Base-by-base conservation (phyloP, 345 rosid species). In the Laguncularia racemosa region DNA sequence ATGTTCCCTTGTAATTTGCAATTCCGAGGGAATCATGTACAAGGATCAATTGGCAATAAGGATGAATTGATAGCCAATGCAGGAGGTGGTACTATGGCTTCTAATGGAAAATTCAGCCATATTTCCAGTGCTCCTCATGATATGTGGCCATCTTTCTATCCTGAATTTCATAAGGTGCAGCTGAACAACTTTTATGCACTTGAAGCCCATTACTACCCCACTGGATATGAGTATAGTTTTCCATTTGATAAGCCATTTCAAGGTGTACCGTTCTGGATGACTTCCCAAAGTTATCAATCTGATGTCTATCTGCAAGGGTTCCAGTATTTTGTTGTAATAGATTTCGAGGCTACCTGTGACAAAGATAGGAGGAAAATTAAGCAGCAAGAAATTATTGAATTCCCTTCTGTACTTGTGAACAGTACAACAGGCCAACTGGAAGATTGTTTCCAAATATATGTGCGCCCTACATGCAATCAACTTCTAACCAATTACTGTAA, bases 301-400 rank as follows among this genome's bases (percentile, higher is more conserved):
- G 73, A 68, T 46, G 58, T 56, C 48, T 67, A 18, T 12, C 52
- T 53, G 16, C 78, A 65, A 19, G 69, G 61, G 62, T 76, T 80
- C 44, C 79, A 71, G 53, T 73, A 79, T 45, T 76, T 79, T 66
- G 74, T 79, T 62, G 84, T 80, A 21, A 76, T 76, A 63, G 84
- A 80, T 55, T 80, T 80, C 57, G 84, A 80, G 75, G 84, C 84
- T 47, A 76, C 81, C 15, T 80, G 84, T 44, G 79, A 71, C 56
- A 80, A 70, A 63, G 79, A 69, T 46, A 71, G 55, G 58, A 71
- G 55, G 58, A 73, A 61, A 45, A 79, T 72, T 48, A 77, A 80
- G 60, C 84, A 79, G 3, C 79, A 74, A 58, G 84, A 80, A 69
- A 80, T 80, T 17, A 80, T 80, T 20, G 81, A 80, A 70, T 76